Conservation (phyloP, 2,329 filamentous ascomycete species). For the Bipolaris victoriae region DNA sequence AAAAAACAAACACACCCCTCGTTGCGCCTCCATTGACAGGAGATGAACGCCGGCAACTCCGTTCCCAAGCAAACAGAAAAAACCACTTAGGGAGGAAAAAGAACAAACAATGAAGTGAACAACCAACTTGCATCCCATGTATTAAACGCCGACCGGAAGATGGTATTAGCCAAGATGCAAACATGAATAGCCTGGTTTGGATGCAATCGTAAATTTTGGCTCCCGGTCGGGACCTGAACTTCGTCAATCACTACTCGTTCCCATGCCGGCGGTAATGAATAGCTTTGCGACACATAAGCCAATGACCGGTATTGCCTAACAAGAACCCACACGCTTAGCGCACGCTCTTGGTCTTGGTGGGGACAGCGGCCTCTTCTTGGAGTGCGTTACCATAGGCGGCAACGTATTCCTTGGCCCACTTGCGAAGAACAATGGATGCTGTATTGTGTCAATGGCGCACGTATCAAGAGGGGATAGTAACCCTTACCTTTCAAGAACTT, state of each 20-base stretch:
- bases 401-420: slow-evolving; percentile 84
- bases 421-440: slow-evolving; percentile 90
- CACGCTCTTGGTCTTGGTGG: slow-evolving; percentile 31
- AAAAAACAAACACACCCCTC: slow-evolving; percentile 26
- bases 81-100: slow-evolving; percentile 13
- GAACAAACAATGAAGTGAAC: slow-evolving; percentile 28
- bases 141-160: slow-evolving; percentile 44
- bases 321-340: slow-evolving; percentile 28
- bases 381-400: slow-evolving; percentile 41
- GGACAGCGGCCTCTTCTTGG: slow-evolving; percentile 28
- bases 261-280: slow-evolving; percentile 11
- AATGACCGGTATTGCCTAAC: slow-evolving; percentile 26
- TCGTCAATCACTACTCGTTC: slow-evolving; percentile 15
- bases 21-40: slow-evolving; percentile 32
- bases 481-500: slow-evolving; percentile 93
- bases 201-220: slow-evolving; percentile 26
- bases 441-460: slow-evolving; percentile 18
- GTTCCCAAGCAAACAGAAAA: slow-evolving; percentile 6
- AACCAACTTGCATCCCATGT: slow-evolving; percentile 42
- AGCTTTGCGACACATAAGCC: slow-evolving; percentile 19
- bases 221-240: slow-evolving; percentile 14
- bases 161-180: slow-evolving; percentile 45
- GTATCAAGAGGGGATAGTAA: neutral
- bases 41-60: slow-evolving; percentile 36
- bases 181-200: slow-evolving; percentile 39